Conservation (phyloP, 106 monocot genomes). For the Allium sativum region DNA sequence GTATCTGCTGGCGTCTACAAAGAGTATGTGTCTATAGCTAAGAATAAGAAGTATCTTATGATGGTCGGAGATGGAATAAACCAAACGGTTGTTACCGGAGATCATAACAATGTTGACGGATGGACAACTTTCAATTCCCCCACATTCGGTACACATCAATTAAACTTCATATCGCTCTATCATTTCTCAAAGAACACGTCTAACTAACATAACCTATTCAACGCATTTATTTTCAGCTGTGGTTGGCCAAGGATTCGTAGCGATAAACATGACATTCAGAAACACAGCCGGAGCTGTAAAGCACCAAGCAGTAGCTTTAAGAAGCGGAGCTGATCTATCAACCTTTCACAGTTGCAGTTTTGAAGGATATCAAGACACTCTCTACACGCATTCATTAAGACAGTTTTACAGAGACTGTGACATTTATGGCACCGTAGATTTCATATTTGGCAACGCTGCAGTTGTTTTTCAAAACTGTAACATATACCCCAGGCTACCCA, state of each 20-base stretch:
- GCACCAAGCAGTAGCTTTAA: constrained; percentile 53
- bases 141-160: constrained; percentile 1
- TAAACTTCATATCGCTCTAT: too few species aligned
- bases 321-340: constrained; percentile 39
- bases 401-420: constrained; percentile 63
- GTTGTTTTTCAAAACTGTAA: constrained; percentile 48
- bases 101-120: constrained; percentile 33
- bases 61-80: constrained; percentile 67
- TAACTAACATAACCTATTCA: too few species aligned
- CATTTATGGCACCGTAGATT: constrained; percentile 60
- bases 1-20: constrained; percentile 41
- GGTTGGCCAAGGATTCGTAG: constrained; percentile 50
- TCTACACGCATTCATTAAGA: constrained; percentile 62
- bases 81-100: constrained; percentile 53
- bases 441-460: constrained; percentile 64
- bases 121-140: constrained; percentile 64
- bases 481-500: constrained; percentile 23
- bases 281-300: constrained; percentile 49
- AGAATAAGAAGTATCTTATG: constrained; percentile 49
- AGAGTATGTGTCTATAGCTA: constrained; percentile 45
- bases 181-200: too few species aligned
- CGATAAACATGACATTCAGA: constrained; percentile 29
- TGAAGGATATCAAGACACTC: constrained; percentile 67
- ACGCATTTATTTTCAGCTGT: constrained; percentile 20
- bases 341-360: constrained; percentile 43